Base-by-base conservation (phyloP, 192 early-diverging fungal species). In the Coemansia sp. region DNA sequence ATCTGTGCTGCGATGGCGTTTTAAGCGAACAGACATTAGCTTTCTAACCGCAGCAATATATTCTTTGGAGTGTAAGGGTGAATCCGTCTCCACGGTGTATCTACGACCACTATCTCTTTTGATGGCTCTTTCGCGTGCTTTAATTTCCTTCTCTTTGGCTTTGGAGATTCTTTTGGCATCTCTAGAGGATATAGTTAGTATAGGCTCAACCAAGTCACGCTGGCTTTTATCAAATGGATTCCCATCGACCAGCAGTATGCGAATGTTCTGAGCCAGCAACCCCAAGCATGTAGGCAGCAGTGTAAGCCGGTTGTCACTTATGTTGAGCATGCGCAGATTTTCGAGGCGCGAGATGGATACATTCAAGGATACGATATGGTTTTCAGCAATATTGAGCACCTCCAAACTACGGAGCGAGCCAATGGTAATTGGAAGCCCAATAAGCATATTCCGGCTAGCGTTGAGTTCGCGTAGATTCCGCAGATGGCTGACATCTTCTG, bases 241-340 rank as follows among this genome's bases (percentile, higher is more conserved):
- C 3, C 78, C 83, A 13, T 78, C 74, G 56, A 81, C 76, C 2
- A 72, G 49, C 40, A 84, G 65, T 39, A 76, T 66, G 19, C 56
- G 61, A 18, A 84, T 74, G 8, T 41, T 73, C 18, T 71, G 66
- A n/a, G 47, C 71, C 21, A 84, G 74, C 40, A 84, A 49, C 11
- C 82, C 82, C 40, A 84, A 47, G 47, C 61, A 77, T 9, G 77
- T 45, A 4, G 82, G 82, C 19, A 84, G 47, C 15, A 41, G 9
- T 0, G 61, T 55, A 56, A 84, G 61, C 10, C 71, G 65, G 61
- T 84, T 84, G 51, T 76, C 65, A 56, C 82, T 79, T n/a, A 84
- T 58, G 55, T 79, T 75, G 55, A 84, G 72, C 66, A 77, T 69
- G 18, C 75, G 77, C 61, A 84, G 72, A 10, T 36, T 49, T 26